phyloP scores from a whole-genome alignment of 805 yeast genomes.

The Ascoidea tarda region DNA sequence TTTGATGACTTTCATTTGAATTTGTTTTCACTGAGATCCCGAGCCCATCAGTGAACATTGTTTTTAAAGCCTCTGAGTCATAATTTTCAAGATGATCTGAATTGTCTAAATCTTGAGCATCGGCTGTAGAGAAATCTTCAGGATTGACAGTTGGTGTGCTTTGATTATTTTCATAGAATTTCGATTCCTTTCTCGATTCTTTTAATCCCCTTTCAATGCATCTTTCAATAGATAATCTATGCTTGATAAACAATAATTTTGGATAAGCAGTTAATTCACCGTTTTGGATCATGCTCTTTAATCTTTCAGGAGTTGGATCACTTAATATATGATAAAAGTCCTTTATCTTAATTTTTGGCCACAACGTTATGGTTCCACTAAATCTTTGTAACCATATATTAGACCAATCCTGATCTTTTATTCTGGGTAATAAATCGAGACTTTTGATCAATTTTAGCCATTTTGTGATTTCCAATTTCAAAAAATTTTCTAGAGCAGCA shows the following conservation, averaged over 20 bases:
- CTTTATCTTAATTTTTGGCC: conserved; percentile 47
- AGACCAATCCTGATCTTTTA: conserved; percentile 71
- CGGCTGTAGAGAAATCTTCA: background rate
- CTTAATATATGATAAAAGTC: conserved; percentile 53
- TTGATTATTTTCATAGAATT: background rate
- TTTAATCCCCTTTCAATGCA: conserved; percentile 40
- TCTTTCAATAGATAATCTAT: conserved; percentile 51
- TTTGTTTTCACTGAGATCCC: background rate
- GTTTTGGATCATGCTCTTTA: conserved; percentile 38
- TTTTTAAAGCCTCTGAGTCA: background rate
- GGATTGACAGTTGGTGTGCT: background rate
- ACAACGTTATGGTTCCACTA: conserved; percentile 62
- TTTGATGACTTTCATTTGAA: conserved; percentile 1
- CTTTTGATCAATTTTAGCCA: conserved; percentile 58
- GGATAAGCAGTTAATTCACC: conserved; percentile 62
- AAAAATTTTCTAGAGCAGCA: conserved; percentile 54
- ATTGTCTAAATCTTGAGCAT: background rate
- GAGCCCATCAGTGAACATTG: background rate
- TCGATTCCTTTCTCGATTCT: conserved; percentile 9
- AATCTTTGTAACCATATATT: conserved; percentile 61
- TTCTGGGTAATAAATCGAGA: conserved; percentile 51
- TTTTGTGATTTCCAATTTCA: conserved; percentile 62
- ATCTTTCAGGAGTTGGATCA: conserved; percentile 50
- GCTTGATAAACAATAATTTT: conserved; percentile 45
- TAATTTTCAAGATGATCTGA: background rate